phyloP scores from a whole-genome alignment of 1,284 basidiomycete genomes.

The Rhodotorula sp. region DNA sequence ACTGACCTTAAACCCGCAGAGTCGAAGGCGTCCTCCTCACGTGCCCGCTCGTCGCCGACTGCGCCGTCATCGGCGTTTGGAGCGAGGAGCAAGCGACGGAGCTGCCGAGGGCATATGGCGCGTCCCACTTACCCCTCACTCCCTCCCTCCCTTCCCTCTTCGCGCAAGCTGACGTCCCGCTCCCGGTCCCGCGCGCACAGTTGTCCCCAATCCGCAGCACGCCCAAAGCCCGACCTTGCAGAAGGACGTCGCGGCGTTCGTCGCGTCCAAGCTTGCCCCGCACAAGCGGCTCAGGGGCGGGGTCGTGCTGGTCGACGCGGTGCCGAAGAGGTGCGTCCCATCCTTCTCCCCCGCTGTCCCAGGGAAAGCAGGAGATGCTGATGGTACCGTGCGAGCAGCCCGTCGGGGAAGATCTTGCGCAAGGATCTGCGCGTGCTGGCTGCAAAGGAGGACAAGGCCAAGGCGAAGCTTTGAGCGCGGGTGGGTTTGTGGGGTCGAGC shows the following conservation, averaged over 20 bases:
- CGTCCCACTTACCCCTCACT: neutral
- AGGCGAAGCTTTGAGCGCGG: slow-evolving; percentile 16
- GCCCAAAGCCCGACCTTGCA: slow-evolving; percentile 20
- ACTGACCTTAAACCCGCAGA: neutral
- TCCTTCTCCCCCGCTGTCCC: neutral
- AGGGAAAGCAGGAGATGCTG: too few species aligned
- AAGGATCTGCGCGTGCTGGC: slow-evolving; percentile 51
- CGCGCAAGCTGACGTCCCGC: neutral
- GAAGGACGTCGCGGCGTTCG: slow-evolving; percentile 24
- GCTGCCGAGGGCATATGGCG: slow-evolving; percentile 37
- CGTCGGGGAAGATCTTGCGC: slow-evolving; percentile 52
- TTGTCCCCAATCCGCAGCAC: slow-evolving; percentile 29
- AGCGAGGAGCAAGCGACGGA: slow-evolving; percentile 39
- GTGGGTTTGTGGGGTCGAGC: too few species aligned
- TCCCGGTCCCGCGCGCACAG: neutral
- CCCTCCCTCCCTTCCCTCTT: neutral
- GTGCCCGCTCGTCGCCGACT: slow-evolving; percentile 33
- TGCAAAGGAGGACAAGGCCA: slow-evolving; percentile 47
- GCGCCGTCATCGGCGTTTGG: slow-evolving; percentile 42
- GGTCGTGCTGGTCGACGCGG: slow-evolving; percentile 53
- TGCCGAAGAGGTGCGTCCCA: slow-evolving; percentile 53
- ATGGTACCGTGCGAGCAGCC: too few species aligned
- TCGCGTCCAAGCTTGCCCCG: slow-evolving; percentile 47
- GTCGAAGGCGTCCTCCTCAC: slow-evolving; percentile 36
- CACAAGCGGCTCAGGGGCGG: slow-evolving; percentile 57